phyloP scores from a whole-genome alignment of 2,329 filamentous ascomycete genomes.

The Huntiella bhutanensis region DNA sequence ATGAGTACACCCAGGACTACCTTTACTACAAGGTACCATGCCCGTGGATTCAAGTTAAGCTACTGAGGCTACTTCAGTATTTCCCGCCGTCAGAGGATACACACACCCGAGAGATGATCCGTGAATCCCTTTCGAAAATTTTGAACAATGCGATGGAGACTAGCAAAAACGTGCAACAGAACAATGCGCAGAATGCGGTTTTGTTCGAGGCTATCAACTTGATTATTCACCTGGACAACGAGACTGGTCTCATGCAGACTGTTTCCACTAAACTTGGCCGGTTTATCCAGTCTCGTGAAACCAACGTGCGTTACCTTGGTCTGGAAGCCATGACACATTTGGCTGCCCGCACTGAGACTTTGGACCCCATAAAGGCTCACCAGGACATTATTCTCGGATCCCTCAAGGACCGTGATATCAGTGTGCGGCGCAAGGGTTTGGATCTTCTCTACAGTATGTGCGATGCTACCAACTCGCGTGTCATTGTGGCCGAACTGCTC shows the following conservation, averaged over 20 bases:
- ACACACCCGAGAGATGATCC: slow-evolving; percentile 77
- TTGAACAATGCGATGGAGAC: slow-evolving; percentile 80
- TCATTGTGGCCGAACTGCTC: slow-evolving; percentile 82
- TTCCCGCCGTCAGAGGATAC: slow-evolving; percentile 96
- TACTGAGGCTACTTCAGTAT: slow-evolving; percentile 81
- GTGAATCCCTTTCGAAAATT: slow-evolving; percentile 78
- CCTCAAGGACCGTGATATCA: slow-evolving; percentile 87
- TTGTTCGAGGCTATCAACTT: slow-evolving; percentile 97
- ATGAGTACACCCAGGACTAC: slow-evolving; percentile 78
- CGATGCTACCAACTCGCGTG: slow-evolving; percentile 79
- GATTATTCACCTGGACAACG: slow-evolving; percentile 91
- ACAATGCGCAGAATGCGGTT: slow-evolving; percentile 95
- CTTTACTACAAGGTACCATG: slow-evolving; percentile 99
- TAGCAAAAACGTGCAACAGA: slow-evolving; percentile 97
- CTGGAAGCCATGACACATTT: slow-evolving; percentile 97
- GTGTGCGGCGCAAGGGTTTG: slow-evolving; percentile 83
- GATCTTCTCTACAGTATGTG: slow-evolving; percentile 99
- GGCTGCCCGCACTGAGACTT: slow-evolving; percentile 76
- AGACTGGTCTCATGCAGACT: slow-evolving; percentile 86
- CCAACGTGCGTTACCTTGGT: slow-evolving; percentile 89
- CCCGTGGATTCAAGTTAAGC: slow-evolving; percentile 93
- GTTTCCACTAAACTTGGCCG: slow-evolving; percentile 80
- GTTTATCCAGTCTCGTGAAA: slow-evolving; percentile 92
- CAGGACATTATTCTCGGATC: slow-evolving; percentile 92
- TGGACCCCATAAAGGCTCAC: slow-evolving; percentile 95